A percentile compares a stretch with the other conserved stretches of the same genome.
phyloP scores from a whole-genome alignment of 306 rosid species.

The Acacia melanoxylon region DNA sequence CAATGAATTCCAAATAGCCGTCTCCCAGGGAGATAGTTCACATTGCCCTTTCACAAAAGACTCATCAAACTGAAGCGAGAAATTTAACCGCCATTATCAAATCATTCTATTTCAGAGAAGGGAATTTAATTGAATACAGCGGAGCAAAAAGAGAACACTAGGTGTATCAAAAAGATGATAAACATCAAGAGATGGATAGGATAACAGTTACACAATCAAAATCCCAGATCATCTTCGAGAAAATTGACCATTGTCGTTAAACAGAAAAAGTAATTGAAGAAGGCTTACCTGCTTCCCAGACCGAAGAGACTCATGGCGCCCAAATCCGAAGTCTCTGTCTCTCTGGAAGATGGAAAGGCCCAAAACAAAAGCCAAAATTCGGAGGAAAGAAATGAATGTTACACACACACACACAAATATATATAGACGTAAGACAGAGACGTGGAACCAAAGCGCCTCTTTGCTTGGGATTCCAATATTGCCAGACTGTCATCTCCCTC shows the following conservation, averaged over 20 bases:
- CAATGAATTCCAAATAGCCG: constrained; percentile 27
- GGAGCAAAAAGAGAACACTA: neutral
- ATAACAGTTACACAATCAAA: constrained; percentile 5
- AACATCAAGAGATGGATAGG: neutral
- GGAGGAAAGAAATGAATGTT: neutral
- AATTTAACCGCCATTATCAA: constrained; percentile 1
- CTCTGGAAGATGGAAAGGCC: constrained; percentile 50
- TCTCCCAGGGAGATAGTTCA: neutral
- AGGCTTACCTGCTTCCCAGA: constrained; percentile 78
- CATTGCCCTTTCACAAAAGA: constrained; percentile 20
- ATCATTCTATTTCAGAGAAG: neutral
- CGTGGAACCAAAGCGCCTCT: neutral
- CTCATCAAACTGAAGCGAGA: constrained; percentile 25
- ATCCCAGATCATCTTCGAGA: constrained; percentile 16
- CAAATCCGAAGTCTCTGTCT: constrained; percentile 39
- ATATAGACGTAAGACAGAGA: neutral
- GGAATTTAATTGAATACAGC: neutral
- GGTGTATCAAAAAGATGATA: neutral
- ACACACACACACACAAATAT: neutral
- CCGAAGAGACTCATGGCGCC: constrained; percentile 88
- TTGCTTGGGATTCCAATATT: constrained; percentile 34
- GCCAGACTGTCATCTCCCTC: constrained; percentile 62
- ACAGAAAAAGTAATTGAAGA: neutral
- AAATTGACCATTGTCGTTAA: neutral
- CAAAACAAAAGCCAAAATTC: constrained; percentile 29